Evolutionary conservation across 176 grass and related monocot species (phyloP).

Genomic region (Secale cereale): DNA sequence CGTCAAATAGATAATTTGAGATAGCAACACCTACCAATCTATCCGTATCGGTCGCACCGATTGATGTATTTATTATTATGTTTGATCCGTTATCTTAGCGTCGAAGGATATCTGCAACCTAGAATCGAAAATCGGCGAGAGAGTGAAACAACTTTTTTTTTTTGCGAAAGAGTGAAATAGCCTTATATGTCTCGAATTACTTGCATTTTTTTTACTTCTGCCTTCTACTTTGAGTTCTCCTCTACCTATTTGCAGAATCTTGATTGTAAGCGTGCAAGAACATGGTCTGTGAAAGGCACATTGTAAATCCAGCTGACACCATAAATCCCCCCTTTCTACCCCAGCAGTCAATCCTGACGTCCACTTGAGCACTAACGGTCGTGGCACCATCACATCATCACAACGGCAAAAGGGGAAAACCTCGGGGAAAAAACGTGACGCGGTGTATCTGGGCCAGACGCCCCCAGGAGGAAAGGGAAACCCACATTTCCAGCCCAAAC

Average conservation of each 20-base stretch:
- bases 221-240: not conserved
- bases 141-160: too few species aligned
- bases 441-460: constrained; percentile 28
- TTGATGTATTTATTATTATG: not conserved
- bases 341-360: not conserved
- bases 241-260: not conserved
- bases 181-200: not conserved
- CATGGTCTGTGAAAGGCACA: not conserved
- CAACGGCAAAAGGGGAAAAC: not conserved
- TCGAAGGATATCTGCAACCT: not conserved
- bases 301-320: not conserved
- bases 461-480: not conserved
- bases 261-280: not conserved
- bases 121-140: not conserved
- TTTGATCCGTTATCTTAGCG: not conserved
- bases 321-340: not conserved
- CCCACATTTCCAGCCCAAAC: constrained; percentile 38
- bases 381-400: not conserved
- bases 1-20: not conserved
- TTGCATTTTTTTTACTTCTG: not conserved
- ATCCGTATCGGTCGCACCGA: not conserved
- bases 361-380: not conserved
- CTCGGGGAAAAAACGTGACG: constrained; percentile 14
- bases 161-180: not conserved
- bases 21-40: not conserved